Conservation (phyloP, 2,329 filamentous ascomycete species). For the Teratosphaeria zuluensis region DNA sequence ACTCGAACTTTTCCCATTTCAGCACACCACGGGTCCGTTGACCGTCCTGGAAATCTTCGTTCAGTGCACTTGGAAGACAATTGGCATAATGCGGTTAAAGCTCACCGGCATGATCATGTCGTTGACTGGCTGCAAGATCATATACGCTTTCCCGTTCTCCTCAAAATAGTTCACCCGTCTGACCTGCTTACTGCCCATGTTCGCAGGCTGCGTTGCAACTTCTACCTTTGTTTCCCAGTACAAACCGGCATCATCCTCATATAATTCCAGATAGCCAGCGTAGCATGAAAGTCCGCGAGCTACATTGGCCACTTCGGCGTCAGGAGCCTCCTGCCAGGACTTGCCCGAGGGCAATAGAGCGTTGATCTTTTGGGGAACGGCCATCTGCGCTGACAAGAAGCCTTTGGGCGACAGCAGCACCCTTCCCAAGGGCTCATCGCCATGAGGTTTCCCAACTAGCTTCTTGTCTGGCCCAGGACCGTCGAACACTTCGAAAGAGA, state of each 20-base stretch:
- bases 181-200: constrained; percentile 15
- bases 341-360: constrained; percentile 9
- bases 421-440: constrained; percentile 14
- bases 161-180: constrained; percentile 10
- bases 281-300: constrained; percentile 15
- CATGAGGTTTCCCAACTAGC: constrained; percentile 15
- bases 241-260: constrained; percentile 11
- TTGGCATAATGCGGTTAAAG: background rate
- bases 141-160: constrained; percentile 14
- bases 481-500: constrained; percentile 15
- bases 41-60: constrained; percentile 12
- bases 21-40: constrained; percentile 12
- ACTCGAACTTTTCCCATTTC: constrained; percentile 21
- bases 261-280: constrained; percentile 17
- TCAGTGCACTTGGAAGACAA: background rate
- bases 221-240: constrained; percentile 19
- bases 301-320: constrained; percentile 16
- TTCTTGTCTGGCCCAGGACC: constrained; percentile 6
- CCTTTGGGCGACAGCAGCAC: constrained; percentile 13
- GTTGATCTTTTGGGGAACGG: constrained; percentile 8
- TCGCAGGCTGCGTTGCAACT: constrained; percentile 11
- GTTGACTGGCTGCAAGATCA: constrained; percentile 15
- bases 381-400: constrained; percentile 17
- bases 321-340: constrained; percentile 10
- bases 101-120: constrained; percentile 13